Base-by-base conservation (phyloP, 306 rosid genomes). In the Betula pendula region DNA sequence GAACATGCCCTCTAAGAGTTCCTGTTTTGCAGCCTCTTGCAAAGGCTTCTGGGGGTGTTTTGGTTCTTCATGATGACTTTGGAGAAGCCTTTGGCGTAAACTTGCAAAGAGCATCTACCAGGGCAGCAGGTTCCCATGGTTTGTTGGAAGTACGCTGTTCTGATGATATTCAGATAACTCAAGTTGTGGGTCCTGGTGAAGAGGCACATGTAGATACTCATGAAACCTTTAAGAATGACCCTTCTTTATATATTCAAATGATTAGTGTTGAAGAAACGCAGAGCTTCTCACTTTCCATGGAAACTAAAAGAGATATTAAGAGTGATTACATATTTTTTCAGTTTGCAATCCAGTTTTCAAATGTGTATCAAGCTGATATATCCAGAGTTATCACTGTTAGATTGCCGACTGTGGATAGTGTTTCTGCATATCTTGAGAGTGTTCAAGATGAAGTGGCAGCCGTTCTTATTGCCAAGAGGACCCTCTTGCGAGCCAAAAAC, bases 11-110 rank as follows among this genome's bases (percentile, higher is more conserved):
- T 42, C 91, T 92, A 71, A 92, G 99, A 86, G 92, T 95, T 81
- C 96, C 99, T 78, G 84, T 92, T 70, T 80, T 95, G 83, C 97
- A 92, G 82, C 99, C 99, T 82, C 96, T 95, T 70, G 96, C 97
- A 74, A 92, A 95, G 83, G 89, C 96, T 75, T 91, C 99, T 40
- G 99, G 99, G 58, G 99, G 99, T 24, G 92, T 95, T 81, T 84
- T 95, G 79, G 89, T 92, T 81, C 97, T 95, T 83, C 97, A 95
- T 70, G 99, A 95, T 71, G 98, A 95, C 89, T 95, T 95, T 75
- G 99, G 99, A 45, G 99, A 95, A 88, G 99, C 99, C 68, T 95
- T 95, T 85, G 99, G 99, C 40, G 97, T 95, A 80, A 95, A 95
- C 87, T 88, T 95, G 85, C 99, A 92, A 82, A 90, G 97, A 86